These are phyloP conservation scores for Mediolabrus comicus DNA, from an alignment of 108 stramenopile species.

Conservation along the genomic window DNA sequence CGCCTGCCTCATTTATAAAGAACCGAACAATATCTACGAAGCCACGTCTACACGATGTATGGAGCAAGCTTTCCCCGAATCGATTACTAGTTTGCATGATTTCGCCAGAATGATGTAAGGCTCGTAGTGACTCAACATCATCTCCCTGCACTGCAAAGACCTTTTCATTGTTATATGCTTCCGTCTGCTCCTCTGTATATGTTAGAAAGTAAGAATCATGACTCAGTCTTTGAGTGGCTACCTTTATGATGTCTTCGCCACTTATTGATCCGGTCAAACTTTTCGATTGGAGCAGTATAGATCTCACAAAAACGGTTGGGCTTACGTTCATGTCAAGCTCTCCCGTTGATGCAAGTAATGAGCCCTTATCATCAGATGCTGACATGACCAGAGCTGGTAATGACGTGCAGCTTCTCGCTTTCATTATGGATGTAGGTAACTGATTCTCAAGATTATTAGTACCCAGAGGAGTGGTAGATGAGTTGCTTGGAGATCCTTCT, in stretches of 20 bases:
- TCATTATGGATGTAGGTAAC: not conserved
- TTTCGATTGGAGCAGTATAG: conserved; percentile 39
- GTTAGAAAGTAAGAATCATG: conserved; percentile 32
- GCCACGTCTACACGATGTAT: conserved; percentile 74
- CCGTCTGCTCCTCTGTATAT: conserved; percentile 18
- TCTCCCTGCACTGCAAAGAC: conserved; percentile 53
- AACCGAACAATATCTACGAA: conserved; percentile 48
- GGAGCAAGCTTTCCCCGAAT: conserved; percentile 75
- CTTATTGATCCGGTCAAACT: conserved; percentile 10
- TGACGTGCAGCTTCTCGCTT: not conserved
- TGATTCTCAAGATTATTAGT: not conserved
- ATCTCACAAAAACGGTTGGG: conserved; percentile 31
- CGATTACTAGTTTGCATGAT: conserved; percentile 64
- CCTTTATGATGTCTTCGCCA: conserved; percentile 27
- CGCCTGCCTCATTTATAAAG: conserved; percentile 55
- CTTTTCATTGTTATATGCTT: conserved; percentile 48
- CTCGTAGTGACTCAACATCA: conserved; percentile 54
- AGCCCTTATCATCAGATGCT: not conserved
- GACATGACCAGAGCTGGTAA: not conserved
- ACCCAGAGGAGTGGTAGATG: not conserved
- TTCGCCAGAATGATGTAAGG: conserved; percentile 48
- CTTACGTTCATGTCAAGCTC: conserved; percentile 39
- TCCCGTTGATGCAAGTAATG: conserved; percentile 6
- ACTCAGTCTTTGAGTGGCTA: conserved; percentile 6
- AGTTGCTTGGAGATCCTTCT: not conserved